phyloP scores from a whole-genome alignment of 2,329 filamentous ascomycete species.

The Sarocladiaceae sp. region DNA sequence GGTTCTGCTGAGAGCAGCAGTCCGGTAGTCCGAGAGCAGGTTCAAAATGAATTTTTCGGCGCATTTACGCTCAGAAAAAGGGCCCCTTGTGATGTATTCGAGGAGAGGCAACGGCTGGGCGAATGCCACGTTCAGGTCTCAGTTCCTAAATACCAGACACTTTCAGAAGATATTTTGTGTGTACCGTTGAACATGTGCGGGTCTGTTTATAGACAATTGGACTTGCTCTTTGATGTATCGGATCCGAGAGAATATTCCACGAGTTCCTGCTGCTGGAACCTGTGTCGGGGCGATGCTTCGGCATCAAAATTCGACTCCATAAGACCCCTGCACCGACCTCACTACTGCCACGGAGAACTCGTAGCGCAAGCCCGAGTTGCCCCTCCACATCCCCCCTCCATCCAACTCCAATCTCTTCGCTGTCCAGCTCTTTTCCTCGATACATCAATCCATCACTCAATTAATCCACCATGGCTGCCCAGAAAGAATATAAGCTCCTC shows the following conservation, averaged over 20 bases:
- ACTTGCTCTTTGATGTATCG: too few species aligned
- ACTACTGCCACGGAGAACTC: too few species aligned
- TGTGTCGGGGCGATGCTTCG: too few species aligned
- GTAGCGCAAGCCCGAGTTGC: slow-evolving; percentile 10
- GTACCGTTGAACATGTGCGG: too few species aligned
- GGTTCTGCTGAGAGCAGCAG: slow-evolving; percentile 40
- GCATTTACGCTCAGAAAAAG: slow-evolving; percentile 25
- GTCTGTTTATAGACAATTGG: too few species aligned
- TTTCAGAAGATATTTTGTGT: too few species aligned
- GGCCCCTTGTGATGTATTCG: slow-evolving; percentile 3
- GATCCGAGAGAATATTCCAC: too few species aligned
- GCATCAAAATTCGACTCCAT: slow-evolving; percentile 11
- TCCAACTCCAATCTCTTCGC: neutral
- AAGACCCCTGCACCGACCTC: slow-evolving; percentile 8
- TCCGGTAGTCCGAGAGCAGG: slow-evolving; percentile 42
- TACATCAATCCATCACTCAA: slow-evolving; percentile 14
- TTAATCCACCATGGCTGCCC: slow-evolving; percentile 56
- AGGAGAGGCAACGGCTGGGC: too few species aligned
- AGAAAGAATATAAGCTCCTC: slow-evolving; percentile 80
- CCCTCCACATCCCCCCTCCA: neutral
- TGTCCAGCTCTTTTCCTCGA: neutral
- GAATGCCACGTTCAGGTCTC: too few species aligned
- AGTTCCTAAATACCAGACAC: too few species aligned
- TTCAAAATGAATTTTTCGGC: slow-evolving; percentile 40
- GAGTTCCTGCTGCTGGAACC: too few species aligned